A percentile compares a stretch with the other conserved stretches of the same genome.
phyloP scores from a whole-genome alignment of 371 early-diverging fungal genomes.

The Chytridium lagenaria region DNA sequence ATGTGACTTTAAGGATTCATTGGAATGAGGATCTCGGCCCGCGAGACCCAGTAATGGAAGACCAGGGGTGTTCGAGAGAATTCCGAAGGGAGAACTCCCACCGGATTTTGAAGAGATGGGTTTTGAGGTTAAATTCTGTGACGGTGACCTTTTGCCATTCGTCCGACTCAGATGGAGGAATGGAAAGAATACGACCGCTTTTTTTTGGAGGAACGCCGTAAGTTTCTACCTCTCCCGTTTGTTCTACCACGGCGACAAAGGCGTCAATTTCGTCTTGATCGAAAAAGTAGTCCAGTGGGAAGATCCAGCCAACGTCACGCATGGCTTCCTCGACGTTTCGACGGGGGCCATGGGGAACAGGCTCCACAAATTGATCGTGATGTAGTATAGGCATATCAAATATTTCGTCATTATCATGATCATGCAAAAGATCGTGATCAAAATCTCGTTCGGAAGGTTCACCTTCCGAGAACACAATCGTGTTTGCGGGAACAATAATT shows the following conservation, averaged over 20 bases:
- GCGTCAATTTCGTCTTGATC: slow-evolving; percentile 23
- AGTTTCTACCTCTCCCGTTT: background rate
- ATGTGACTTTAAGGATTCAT: background rate
- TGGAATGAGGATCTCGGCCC: background rate
- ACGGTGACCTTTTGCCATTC: background rate
- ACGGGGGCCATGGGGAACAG: background rate
- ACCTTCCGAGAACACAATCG: background rate
- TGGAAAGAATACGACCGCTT: background rate
- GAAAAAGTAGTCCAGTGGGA: slow-evolving; percentile 32
- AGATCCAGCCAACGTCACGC: slow-evolving; percentile 20
- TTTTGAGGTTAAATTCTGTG: background rate
- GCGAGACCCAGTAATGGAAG: background rate
- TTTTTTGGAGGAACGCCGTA: background rate
- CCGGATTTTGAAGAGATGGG: background rate
- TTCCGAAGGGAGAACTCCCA: background rate
- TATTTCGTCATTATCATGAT: background rate
- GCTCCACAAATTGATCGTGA: background rate
- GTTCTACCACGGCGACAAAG: background rate
- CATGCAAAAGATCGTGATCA: too few species aligned
- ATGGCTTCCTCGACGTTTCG: background rate
- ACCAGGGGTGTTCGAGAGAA: background rate
- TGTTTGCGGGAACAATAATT: background rate
- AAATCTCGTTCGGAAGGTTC: too few species aligned
- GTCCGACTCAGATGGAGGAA: background rate
- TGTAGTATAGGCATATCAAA: background rate